Evolutionary conservation across 1,139 yeast species (phyloP).

Genomic region (Nadsonia starkeyi-henricii): DNA sequence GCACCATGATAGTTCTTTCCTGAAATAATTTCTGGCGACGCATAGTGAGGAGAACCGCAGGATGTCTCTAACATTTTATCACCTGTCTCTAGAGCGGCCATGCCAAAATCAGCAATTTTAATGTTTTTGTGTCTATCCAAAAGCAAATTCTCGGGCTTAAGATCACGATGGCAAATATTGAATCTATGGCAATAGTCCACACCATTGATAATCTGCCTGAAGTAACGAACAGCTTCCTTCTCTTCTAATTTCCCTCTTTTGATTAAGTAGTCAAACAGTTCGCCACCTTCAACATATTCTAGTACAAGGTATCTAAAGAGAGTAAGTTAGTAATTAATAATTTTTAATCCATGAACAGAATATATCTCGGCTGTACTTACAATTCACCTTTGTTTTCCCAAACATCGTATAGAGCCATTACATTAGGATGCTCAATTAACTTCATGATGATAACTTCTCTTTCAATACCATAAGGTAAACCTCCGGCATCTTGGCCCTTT

Average conservation of each 20-base stretch:
- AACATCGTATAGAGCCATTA: conserved; percentile 91
- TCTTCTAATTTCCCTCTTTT: conserved; percentile 83
- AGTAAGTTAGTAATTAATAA: conserved; percentile 1
- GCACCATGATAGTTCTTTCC: conserved; percentile 93
- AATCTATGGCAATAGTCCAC: conserved; percentile 87
- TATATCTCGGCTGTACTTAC: conserved; percentile 10
- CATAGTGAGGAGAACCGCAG: conserved; percentile 98
- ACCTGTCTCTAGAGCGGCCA: conserved; percentile 95
- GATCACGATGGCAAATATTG: conserved; percentile 83
- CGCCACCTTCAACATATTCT: conserved; percentile 97
- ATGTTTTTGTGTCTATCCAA: conserved; percentile 78
- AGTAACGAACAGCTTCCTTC: conserved; percentile 76
- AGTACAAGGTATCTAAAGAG: conserved; percentile 48
- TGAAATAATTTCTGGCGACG: conserved; percentile 94
- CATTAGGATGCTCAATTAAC: conserved; percentile 81
- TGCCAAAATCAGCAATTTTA: conserved; percentile 96
- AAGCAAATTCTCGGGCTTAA: conserved; percentile 86
- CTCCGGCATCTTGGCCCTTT: conserved; percentile 36
- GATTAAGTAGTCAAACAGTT: conserved; percentile 79
- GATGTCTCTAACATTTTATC: conserved; percentile 81
- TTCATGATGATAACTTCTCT: conserved; percentile 91
- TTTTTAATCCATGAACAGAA: too few species aligned
- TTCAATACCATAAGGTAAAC: conserved; percentile 86
- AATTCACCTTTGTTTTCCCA: conserved; percentile 96
- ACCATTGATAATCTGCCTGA: conserved; percentile 84